These are phyloP conservation scores for Stevia rebaudiana DNA, from an alignment of 140 eudicot genomes.

Conservation along the genomic window DNA sequence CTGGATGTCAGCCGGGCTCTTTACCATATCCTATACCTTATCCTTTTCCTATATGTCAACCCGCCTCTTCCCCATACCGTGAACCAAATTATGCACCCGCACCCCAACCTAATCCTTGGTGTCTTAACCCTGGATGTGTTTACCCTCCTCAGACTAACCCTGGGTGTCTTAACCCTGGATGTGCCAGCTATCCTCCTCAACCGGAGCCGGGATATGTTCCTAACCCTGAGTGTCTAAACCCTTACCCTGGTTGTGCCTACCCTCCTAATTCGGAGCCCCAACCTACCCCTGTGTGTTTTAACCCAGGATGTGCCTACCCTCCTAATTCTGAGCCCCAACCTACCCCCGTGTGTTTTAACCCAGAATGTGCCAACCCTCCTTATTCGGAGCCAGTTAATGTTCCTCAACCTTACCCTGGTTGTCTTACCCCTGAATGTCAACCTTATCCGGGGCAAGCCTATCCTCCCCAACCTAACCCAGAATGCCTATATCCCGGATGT, in stretches of 20 bases:
- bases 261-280: neutral
- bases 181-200: neutral
- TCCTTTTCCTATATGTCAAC: neutral
- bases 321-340: neutral
- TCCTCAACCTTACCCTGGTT: neutral
- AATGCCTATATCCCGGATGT: neutral
- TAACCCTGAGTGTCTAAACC: neutral
- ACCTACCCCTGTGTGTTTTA: neutral
- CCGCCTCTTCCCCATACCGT: neutral
- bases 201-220: neutral
- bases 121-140: neutral
- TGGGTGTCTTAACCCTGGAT: constrained; percentile 1
- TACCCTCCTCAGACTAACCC: neutral
- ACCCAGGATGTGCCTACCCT: neutral
- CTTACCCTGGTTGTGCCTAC: neutral
- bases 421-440: neutral
- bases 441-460: neutral
- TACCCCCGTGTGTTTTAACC: neutral
- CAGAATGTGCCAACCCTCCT: neutral
- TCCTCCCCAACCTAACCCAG: neutral
- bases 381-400: too few relatives aligned
- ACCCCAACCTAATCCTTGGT: neutral
- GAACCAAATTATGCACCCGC: neutral
- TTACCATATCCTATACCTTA: neutral
- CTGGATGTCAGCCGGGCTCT: neutral